Base-by-base conservation (phyloP, 176 grass and related monocot genomes). In the Aegilops longissima region DNA sequence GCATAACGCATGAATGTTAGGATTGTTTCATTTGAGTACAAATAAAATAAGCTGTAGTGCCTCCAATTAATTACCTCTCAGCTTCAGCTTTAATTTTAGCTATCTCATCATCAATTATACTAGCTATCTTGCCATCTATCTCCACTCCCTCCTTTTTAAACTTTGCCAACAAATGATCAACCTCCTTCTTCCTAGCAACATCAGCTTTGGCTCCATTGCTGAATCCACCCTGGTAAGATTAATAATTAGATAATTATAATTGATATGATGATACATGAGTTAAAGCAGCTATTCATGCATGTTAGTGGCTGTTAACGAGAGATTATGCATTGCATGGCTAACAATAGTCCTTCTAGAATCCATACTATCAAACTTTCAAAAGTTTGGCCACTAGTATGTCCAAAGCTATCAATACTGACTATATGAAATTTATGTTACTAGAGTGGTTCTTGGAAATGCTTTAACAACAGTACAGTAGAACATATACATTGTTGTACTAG, bases 201-300 rank as follows among this genome's bases (percentile, higher is more conserved):
- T 8, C 25, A 3, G 66, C 30, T 64, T 14, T 64, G 75, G 70
- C 38, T 34, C 70, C 70, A 84, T 6, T 74, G 70, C 52, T 42
- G 23, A 69, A 64, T 65, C 59, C 59, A 84, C 25, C 71, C 82
- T 76, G 47, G 16, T 76, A 76, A 17, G 16, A 76, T 84, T 76
- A 84, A 84, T 63, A 84, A 84, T 84, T 84, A 62, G 16, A 65
- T 18, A 82, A 76, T 18, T 18, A 18, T 76, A 76, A 49, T 51
- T 18, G 44, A 51, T 44, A 52, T 18, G 3, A 8, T 30, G 47
- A 76, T 18, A 13, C 73, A 76, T 30, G 16, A 76, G 7, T 12
- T 51, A 76, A 52, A 51, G 39, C 20, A 72, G 2, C 20, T 72
- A 51, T 76, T 51, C 44, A 51, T 49, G 73, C 27, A 76, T 30